phyloP scores from a whole-genome alignment of 2,329 filamentous ascomycete species.

The Macrophomina phaseolina region DNA sequence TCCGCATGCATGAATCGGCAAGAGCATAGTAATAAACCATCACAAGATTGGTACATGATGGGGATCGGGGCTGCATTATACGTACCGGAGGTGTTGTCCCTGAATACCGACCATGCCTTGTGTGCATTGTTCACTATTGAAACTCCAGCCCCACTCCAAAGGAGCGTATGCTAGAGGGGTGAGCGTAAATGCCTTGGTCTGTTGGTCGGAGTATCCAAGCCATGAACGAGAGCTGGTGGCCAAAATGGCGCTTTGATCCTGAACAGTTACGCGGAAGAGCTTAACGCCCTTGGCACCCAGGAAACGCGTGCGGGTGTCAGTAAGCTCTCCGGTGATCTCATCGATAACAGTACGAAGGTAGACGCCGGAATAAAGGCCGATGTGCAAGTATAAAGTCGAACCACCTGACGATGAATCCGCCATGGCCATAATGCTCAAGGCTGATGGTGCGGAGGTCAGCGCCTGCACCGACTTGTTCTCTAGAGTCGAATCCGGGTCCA shows the following conservation, averaged over 20 bases:
- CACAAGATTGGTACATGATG: not conserved
- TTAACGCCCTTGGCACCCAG: constrained; percentile 88
- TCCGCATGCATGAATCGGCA: constrained; percentile 51
- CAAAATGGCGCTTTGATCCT: constrained; percentile 82
- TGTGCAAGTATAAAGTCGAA: constrained; percentile 90
- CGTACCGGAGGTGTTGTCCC: constrained; percentile 83
- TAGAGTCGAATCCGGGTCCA: constrained; percentile 87
- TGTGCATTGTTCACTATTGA: constrained; percentile 91
- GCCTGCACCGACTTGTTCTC: constrained; percentile 96
- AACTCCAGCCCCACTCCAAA: constrained; percentile 94
- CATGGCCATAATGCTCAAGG: constrained; percentile 93
- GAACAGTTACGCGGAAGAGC: constrained; percentile 88
- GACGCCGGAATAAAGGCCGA: constrained; percentile 92
- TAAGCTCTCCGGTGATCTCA: constrained; percentile 92
- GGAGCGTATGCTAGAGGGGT: constrained; percentile 88
- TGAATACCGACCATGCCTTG: constrained; percentile 95
- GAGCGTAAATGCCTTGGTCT: constrained; percentile 86
- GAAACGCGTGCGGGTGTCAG: constrained; percentile 93
- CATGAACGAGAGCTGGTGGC: constrained; percentile 93
- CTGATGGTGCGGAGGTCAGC: constrained; percentile 85
- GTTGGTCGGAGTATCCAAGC: constrained; percentile 90
- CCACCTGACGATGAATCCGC: constrained; percentile 89
- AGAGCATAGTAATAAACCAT: constrained; percentile 21
- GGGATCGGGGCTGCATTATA: constrained; percentile 39
- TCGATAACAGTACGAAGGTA: constrained; percentile 95